Evolutionary conservation across 2,329 filamentous ascomycete genomes (phyloP).

Genomic region (Colletotrichum theobromicola): DNA sequence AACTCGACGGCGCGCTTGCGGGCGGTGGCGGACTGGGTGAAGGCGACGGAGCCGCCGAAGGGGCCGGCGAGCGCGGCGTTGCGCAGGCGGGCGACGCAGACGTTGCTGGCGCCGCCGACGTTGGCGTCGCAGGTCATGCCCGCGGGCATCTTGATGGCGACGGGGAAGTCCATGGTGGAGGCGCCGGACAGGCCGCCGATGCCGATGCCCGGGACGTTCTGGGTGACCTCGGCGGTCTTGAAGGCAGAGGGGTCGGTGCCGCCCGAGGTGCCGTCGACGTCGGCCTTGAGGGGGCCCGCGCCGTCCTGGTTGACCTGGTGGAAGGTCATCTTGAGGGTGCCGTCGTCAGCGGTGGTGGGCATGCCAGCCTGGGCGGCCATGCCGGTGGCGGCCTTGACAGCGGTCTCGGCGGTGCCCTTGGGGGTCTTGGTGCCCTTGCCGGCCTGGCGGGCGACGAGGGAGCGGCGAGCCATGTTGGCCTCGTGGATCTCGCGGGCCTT

Average conservation of each 20-base stretch:
- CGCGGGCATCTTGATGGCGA: conserved; percentile 67
- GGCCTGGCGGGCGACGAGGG: conserved; percentile 12
- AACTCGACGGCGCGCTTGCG: conserved; percentile 68
- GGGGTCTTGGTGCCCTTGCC: conserved; percentile 21
- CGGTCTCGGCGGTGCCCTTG: conserved; percentile 47
- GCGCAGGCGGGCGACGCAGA: conserved; percentile 69
- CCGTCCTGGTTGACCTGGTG: conserved; percentile 76
- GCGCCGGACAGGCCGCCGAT: conserved; percentile 62
- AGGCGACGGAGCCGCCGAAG: conserved; percentile 70
- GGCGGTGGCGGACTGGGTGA: conserved; percentile 64
- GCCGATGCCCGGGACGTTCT: conserved; percentile 64
- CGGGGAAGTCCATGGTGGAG: conserved; percentile 66
- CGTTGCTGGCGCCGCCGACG: conserved; percentile 62
- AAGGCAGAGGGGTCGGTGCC: conserved; percentile 66
- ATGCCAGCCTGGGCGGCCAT: conserved; percentile 71
- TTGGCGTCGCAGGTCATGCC: conserved; percentile 70
- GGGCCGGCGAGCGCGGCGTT: conserved; percentile 67
- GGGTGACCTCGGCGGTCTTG: conserved; percentile 60
- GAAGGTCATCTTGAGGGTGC: conserved; percentile 66
- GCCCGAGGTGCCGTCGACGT: conserved; percentile 66
- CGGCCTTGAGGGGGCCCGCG: conserved; percentile 65
- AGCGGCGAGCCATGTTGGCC: conserved; percentile 39
- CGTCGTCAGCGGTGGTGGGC: conserved; percentile 70
- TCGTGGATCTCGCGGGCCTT: conserved; percentile 44
- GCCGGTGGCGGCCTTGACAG: conserved; percentile 59